phyloP scores from a whole-genome alignment of 331 rosid genomes.

The Cucumis variabilis region DNA sequence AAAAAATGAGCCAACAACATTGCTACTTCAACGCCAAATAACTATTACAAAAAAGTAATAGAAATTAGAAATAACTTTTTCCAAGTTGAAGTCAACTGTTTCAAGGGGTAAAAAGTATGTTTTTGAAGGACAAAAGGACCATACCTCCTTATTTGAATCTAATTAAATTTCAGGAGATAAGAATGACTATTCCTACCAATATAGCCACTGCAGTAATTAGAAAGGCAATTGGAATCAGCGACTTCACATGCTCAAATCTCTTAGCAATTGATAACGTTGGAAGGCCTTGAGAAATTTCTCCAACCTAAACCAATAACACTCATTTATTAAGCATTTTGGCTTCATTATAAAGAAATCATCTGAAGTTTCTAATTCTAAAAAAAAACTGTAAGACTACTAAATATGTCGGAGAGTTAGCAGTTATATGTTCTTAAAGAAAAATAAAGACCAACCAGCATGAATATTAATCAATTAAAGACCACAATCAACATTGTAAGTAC shows the following conservation, averaged over 20 bases:
- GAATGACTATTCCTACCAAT: constrained; percentile 65
- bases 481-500: background rate
- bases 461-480: too few relatives aligned
- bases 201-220: constrained; percentile 97
- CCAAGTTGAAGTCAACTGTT: background rate
- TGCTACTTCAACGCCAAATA: constrained; percentile 96
- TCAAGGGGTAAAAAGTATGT: background rate
- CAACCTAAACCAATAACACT: constrained; percentile 65
- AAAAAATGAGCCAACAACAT: constrained; percentile 93
- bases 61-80: constrained; percentile 34
- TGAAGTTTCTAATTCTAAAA: background rate
- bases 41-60: constrained; percentile 51
- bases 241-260: constrained; percentile 62
- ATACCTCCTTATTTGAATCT: constrained; percentile 98
- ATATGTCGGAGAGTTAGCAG: too few relatives aligned
- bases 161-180: constrained; percentile 45
- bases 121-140: constrained; percentile 8
- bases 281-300: constrained; percentile 94
- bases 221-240: constrained; percentile 92
- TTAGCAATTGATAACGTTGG: constrained; percentile 88
- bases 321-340: constrained; percentile 27
- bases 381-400: background rate
- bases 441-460: too few relatives aligned
- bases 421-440: too few relatives aligned
- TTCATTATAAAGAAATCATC: background rate